Conservation (phyloP, 768 basidiomycete species). For the Amanita thiersii region DNA sequence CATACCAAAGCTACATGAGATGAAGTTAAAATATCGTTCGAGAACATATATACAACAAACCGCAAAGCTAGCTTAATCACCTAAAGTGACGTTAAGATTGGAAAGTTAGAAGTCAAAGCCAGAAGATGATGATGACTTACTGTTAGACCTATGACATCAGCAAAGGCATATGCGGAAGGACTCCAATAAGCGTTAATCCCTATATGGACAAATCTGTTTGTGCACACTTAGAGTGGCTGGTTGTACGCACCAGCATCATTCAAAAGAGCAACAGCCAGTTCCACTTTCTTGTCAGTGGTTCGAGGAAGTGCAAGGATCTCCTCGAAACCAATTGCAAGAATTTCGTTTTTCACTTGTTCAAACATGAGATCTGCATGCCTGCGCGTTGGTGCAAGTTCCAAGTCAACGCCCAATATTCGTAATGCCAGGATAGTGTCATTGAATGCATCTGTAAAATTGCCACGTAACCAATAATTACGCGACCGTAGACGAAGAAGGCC, state of each 20-base stretch:
- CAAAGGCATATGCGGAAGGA: conserved; percentile 41
- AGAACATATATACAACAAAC: conserved; percentile 21
- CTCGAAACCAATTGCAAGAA: conserved; percentile 61
- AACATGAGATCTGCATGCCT: conserved; percentile 58
- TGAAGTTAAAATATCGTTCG: not conserved
- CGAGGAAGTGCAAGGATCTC: conserved; percentile 56
- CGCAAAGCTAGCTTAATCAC: conserved; percentile 57
- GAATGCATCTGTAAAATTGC: conserved; percentile 46
- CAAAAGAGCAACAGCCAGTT: conserved; percentile 56
- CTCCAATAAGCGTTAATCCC: conserved; percentile 71
- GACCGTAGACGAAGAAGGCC: conserved; percentile 51
- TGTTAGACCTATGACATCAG: conserved; percentile 59
- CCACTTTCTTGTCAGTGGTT: conserved; percentile 48
- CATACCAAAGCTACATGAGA: conserved; percentile 49
- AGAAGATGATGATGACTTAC: conserved; percentile 27
- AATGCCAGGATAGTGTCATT: conserved; percentile 53
- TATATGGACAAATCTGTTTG: conserved; percentile 14
- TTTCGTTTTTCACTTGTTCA: conserved; percentile 63
- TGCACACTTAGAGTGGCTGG: not conserved
- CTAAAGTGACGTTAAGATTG: too few species aligned
- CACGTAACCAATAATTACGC: conserved; percentile 55
- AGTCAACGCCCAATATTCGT: conserved; percentile 51
- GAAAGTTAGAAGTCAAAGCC: conserved; percentile 3
- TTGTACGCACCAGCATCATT: conserved; percentile 53
- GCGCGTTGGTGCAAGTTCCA: conserved; percentile 43